Evolutionary conservation across 2,329 filamentous ascomycete genomes (phyloP).

Genomic region (Pestalotiopsis sp.): DNA sequence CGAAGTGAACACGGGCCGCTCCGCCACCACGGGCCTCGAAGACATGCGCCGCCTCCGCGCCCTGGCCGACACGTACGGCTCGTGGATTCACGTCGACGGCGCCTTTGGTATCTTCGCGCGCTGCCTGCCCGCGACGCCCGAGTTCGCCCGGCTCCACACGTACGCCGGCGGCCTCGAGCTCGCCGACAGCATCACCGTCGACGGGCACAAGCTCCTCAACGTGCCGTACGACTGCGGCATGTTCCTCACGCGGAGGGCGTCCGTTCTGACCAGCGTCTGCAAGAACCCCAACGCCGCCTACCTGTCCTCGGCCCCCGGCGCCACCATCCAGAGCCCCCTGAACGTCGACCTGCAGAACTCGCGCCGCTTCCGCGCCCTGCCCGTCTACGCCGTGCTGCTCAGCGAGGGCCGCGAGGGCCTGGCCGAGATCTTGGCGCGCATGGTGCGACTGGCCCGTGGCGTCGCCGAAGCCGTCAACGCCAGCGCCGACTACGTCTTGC

Average conservation of each 20-base stretch:
- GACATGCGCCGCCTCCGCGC: conserved; percentile 67
- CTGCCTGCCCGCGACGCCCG: conserved; percentile 56
- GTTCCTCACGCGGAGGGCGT: conserved; percentile 73
- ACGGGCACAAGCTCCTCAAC: conserved; percentile 91
- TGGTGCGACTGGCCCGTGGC: conserved; percentile 70
- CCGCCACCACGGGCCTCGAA: conserved; percentile 61
- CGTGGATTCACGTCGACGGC: conserved; percentile 90
- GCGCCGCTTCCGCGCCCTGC: conserved; percentile 86
- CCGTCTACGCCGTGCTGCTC: conserved; percentile 79
- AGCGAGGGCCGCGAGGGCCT: conserved; percentile 76
- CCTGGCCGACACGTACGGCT: conserved; percentile 72
- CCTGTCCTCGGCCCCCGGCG: conserved; percentile 46
- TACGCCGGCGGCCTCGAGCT: conserved; percentile 70
- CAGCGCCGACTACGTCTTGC: conserved; percentile 65
- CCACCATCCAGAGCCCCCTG: conserved; percentile 73
- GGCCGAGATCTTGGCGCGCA: conserved; percentile 68
- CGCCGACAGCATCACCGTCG: conserved; percentile 84
- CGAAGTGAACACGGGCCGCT: conserved; percentile 89
- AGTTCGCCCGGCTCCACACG: conserved; percentile 57
- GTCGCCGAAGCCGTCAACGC: conserved; percentile 67
- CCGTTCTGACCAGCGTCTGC: conserved; percentile 67
- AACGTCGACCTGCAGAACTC: conserved; percentile 93
- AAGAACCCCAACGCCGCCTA: conserved; percentile 87
- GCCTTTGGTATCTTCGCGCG: conserved; percentile 87
- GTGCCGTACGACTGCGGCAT: conserved; percentile 95